These are phyloP conservation scores for Neoboletus brunneissimus DNA, from an alignment of 768 basidiomycete genomes.

Conservation along the genomic window DNA sequence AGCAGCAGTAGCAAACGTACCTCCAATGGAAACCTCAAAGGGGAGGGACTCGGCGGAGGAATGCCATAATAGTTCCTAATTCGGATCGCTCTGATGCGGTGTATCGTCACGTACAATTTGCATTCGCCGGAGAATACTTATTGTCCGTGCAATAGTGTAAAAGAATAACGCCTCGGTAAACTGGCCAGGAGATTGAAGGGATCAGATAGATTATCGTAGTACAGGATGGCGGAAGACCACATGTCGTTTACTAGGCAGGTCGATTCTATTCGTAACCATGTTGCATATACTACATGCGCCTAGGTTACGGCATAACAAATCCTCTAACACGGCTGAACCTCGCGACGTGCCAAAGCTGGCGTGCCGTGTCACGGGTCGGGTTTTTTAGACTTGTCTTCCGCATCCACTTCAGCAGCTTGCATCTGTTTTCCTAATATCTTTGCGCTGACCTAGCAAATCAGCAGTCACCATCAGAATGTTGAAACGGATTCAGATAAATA, in stretches of 20 bases:
- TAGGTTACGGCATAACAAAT: slow-evolving; percentile 18
- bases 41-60: slow-evolving; percentile 16
- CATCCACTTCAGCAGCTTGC: slow-evolving; percentile 35
- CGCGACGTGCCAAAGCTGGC: slow-evolving; percentile 1
- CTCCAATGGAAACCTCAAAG: slow-evolving; percentile 28
- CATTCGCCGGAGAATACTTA: slow-evolving; percentile 15
- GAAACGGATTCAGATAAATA: slow-evolving; percentile 16
- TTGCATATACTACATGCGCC: slow-evolving; percentile 4
- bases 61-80: slow-evolving; percentile 25
- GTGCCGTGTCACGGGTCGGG: slow-evolving; percentile 25
- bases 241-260: slow-evolving; percentile 6
- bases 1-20: slow-evolving; percentile 6
- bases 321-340: slow-evolving; percentile 3
- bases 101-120: slow-evolving; percentile 20
- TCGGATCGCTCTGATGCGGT: slow-evolving; percentile 13
- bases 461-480: slow-evolving; percentile 8
- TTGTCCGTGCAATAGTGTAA: slow-evolving; percentile 22
- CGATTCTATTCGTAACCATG: slow-evolving; percentile 15
- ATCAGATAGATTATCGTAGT: slow-evolving; percentile 19
- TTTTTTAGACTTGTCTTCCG: slow-evolving; percentile 31
- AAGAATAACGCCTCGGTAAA: slow-evolving; percentile 22
- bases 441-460: slow-evolving; percentile 62
- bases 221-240: slow-evolving; percentile 8
- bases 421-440: slow-evolving; percentile 69
- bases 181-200: slow-evolving; percentile 27